Base-by-base conservation (phyloP, 2,329 filamentous ascomycete genomes). In the Aspergillus sojae region DNA sequence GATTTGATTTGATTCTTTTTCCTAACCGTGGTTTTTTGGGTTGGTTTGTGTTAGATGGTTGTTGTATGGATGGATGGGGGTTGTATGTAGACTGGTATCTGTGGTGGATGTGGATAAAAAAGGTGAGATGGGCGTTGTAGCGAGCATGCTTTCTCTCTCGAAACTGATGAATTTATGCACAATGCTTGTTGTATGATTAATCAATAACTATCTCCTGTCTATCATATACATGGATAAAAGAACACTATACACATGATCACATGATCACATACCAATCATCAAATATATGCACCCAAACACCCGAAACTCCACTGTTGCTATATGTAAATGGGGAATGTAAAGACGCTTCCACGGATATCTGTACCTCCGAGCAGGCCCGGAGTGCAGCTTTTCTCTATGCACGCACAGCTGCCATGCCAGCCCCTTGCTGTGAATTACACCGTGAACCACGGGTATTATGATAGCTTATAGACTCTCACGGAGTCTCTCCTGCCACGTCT, bases 401-500 rank as follows among this genome's bases (percentile, higher is more conserved):
- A 50, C 46, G 46, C 46, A 50, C 46, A 50, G 46, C 46, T 28
- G 46, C 46, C 46, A 50, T 50, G 46, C 46, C 46, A n/a, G 7
- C 14, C 26, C 16, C 26, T 26, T 19, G 23, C n/a, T 19, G 26
- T 28, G 26, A 30, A 28, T 50, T n/a, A 50, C 46, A 30, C 46
- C 46, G 46, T 26, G 10, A 19, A 50, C 4, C 46, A 5, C n/a
- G n/a, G 46, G 46, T 30, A 30, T 50, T 50, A 50, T 50, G 7
- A 9, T 19, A 19, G 30, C 30, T 32, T 26, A 55, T 16, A 55
- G 9, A 14, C 56, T 57, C 61, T 62, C 61, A n/a, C 61, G 61
- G 12, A 62, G 61, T 61, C 68, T 68, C 23, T 65, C 69, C 65
- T 67, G 71, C 32, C 69, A 61, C 0, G 69, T 71, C 56, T 64